A percentile compares a stretch with the other conserved stretches of the same genome.
These are phyloP conservation scores for Lasiodiplodia sp. DNA, from an alignment of 2,329 filamentous ascomycete species.

Conservation along the genomic window DNA sequence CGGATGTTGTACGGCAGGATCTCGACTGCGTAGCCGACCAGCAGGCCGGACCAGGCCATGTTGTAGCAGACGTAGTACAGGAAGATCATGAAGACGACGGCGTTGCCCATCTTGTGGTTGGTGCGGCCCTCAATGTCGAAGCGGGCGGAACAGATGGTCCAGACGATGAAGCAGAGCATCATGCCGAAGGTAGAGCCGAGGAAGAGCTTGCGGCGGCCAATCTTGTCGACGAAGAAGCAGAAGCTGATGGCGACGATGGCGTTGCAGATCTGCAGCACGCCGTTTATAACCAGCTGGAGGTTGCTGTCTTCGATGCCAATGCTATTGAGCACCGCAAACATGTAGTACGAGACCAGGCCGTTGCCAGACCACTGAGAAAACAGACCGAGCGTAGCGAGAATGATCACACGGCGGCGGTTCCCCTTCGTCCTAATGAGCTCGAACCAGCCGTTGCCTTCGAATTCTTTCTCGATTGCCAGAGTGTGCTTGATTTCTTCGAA, in stretches of 20 bases:
- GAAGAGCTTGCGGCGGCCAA: constrained; percentile 66
- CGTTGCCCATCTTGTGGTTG: constrained; percentile 43
- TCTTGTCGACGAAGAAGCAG: constrained; percentile 62
- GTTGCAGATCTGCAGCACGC: constrained; percentile 66
- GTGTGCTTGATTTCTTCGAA: constrained; percentile 72
- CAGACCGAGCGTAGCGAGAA: constrained; percentile 68
- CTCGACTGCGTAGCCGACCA: constrained; percentile 61
- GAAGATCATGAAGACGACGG: constrained; percentile 60
- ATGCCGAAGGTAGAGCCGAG: constrained; percentile 50
- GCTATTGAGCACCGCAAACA: constrained; percentile 66
- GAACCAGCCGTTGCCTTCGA: constrained; percentile 60
- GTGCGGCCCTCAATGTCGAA: constrained; percentile 14
- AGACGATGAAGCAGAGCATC: constrained; percentile 45
- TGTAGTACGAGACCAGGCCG: constrained; percentile 72
- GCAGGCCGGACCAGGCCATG: constrained; percentile 64
- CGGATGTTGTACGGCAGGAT: constrained; percentile 59
- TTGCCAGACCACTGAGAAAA: constrained; percentile 75
- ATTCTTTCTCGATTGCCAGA: constrained; percentile 63
- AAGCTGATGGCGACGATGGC: constrained; percentile 64
- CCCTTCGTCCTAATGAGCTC: constrained; percentile 69
- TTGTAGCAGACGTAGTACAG: constrained; percentile 61
- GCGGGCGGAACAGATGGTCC: constrained; percentile 56
- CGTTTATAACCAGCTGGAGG: constrained; percentile 52
- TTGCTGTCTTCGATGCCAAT: constrained; percentile 63
- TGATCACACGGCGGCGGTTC: constrained; percentile 69